Conservation (phyloP, 164 flowering plant genomes). For the Malania oleifera region DNA sequence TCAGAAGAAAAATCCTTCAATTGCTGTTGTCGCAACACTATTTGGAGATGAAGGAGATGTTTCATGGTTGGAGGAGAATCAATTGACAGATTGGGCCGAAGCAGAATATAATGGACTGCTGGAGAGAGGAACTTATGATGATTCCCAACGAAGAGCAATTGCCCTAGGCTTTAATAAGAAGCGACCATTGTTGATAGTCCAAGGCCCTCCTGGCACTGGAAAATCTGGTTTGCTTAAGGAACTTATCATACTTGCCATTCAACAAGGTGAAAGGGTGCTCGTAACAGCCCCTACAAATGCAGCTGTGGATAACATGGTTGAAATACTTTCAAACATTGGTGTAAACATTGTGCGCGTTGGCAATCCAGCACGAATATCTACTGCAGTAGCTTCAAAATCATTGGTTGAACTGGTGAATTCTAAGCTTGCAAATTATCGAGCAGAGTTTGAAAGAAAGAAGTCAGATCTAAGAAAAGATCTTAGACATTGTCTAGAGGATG, state of each 20-base stretch:
- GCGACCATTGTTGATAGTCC: conserved; percentile 60
- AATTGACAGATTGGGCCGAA: conserved; percentile 57
- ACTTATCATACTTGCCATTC: conserved; percentile 57
- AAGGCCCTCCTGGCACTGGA: conserved; percentile 97
- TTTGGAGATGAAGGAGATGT: conserved; percentile 79
- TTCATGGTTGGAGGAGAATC: conserved; percentile 52
- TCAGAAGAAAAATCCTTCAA: conserved; percentile 76
- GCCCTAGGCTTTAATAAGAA: conserved; percentile 75
- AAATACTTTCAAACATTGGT: conserved; percentile 60
- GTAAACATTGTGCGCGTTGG: conserved; percentile 80
- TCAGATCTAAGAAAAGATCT: conserved; percentile 73
- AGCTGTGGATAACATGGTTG: conserved; percentile 92
- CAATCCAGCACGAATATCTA: conserved; percentile 83
- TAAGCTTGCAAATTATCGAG: conserved; percentile 45
- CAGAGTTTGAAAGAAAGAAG: conserved; percentile 77
- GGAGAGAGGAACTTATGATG: conserved; percentile 38
- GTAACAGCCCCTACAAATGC: conserved; percentile 97
- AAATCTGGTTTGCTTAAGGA: conserved; percentile 79
- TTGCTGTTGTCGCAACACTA: conserved; percentile 63
- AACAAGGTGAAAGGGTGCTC: conserved; percentile 85
- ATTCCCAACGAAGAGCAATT: conserved; percentile 66
- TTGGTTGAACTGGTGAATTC: conserved; percentile 65
- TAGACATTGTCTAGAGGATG: conserved; percentile 71
- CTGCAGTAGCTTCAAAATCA: conserved; percentile 74
- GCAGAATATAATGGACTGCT: conserved; percentile 31